Evolutionary conservation across 1,139 yeast genomes (phyloP).

Genomic region (Blastobotrys ciferrii): DNA sequence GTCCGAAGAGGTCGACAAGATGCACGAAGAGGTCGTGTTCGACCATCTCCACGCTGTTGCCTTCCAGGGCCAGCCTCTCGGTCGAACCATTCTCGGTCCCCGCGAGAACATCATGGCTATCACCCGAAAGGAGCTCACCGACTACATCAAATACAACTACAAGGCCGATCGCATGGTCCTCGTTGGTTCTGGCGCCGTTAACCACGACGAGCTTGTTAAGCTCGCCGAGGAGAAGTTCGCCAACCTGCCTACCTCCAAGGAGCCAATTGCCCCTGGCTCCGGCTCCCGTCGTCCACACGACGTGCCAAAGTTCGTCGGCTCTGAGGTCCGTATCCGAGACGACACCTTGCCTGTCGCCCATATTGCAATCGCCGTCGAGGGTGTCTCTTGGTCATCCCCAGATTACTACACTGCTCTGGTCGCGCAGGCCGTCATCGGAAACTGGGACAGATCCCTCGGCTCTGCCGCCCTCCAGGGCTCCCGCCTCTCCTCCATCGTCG

Average conservation of each 20-base stretch:
- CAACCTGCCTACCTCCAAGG: slow-evolving; percentile 63
- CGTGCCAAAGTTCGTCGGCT: slow-evolving; percentile 78
- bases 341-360: slow-evolving; percentile 84
- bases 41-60: slow-evolving; percentile 95
- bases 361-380: slow-evolving; percentile 93
- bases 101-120: slow-evolving; percentile 81
- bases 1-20: slow-evolving; percentile 95
- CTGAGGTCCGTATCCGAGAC: slow-evolving; percentile 82
- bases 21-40: slow-evolving; percentile 97
- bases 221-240: slow-evolving; percentile 78
- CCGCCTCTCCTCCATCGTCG: slow-evolving; percentile 73
- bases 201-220: slow-evolving; percentile 77
- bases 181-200: slow-evolving; percentile 92
- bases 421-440: slow-evolving; percentile 94
- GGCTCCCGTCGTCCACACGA: slow-evolving; percentile 57
- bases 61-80: slow-evolving; percentile 86
- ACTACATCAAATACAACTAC: slow-evolving; percentile 81
- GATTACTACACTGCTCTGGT: slow-evolving; percentile 94
- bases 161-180: slow-evolving; percentile 97
- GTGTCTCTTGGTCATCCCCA: slow-evolving; percentile 95
- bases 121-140: slow-evolving; percentile 67
- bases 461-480: slow-evolving; percentile 86
- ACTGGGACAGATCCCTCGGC: slow-evolving; percentile 95
- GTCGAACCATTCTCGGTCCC: slow-evolving; percentile 97
- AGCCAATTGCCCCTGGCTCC: slow-evolving; percentile 69